phyloP scores from a whole-genome alignment of 768 basidiomycete species.

The Suillus discolor region DNA sequence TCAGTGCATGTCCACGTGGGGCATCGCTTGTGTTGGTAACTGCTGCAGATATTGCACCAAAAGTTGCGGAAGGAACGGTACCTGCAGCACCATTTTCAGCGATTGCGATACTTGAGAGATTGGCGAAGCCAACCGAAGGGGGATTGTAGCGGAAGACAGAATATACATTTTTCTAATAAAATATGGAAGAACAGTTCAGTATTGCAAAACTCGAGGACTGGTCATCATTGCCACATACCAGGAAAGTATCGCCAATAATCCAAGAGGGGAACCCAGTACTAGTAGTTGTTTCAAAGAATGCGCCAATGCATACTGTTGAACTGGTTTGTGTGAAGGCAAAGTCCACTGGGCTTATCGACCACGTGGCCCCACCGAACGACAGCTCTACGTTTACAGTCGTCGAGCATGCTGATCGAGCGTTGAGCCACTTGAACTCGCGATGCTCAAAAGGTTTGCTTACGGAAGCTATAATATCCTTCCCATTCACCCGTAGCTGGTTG shows the following conservation, averaged over 20 bases:
- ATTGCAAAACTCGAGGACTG: background rate
- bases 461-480: conserved; percentile 52
- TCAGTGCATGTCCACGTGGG: conserved; percentile 1
- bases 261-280: conserved; percentile 40
- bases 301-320: conserved; percentile 50
- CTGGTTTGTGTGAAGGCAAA: conserved; percentile 45
- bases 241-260: conserved; percentile 57
- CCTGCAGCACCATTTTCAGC: conserved; percentile 34
- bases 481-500: conserved; percentile 37
- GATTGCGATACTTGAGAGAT: conserved; percentile 35
- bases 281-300: conserved; percentile 48
- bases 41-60: conserved; percentile 52
- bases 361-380: conserved; percentile 47
- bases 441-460: conserved; percentile 20
- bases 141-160: conserved; percentile 55
- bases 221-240: conserved; percentile 26
- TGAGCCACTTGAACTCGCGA: background rate
- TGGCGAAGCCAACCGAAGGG: conserved; percentile 53
- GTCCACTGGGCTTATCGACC: conserved; percentile 51
- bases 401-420: conserved; percentile 30
- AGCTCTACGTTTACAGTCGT: conserved; percentile 41
- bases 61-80: conserved; percentile 54
- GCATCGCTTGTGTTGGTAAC: conserved; percentile 36
- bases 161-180: conserved; percentile 54
- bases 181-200: background rate